These are phyloP conservation scores for Phytopythium sindhum DNA, from an alignment of 352 stramenopile species.

Conservation along the genomic window DNA sequence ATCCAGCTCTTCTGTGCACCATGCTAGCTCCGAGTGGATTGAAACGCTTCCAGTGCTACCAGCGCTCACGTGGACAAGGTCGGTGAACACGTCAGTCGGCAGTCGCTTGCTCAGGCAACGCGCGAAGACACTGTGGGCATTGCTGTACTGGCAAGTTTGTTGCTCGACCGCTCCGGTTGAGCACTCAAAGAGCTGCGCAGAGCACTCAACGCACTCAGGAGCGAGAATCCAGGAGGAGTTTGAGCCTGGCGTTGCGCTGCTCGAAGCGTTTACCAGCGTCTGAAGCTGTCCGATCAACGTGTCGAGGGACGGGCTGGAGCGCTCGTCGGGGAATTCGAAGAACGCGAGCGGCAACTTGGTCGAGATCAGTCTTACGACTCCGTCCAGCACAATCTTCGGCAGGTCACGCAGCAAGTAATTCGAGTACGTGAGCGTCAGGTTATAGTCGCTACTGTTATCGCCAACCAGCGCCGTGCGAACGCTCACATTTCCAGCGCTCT, in stretches of 20 bases:
- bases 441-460: background rate
- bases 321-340: background rate
- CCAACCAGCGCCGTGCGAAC: background rate
- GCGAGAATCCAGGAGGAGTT: slow-evolving; percentile 11
- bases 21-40: background rate
- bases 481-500: background rate
- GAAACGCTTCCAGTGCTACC: background rate
- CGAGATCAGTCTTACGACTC: background rate
- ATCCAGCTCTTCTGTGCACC: background rate
- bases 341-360: background rate
- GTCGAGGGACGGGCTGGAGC: background rate
- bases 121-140: background rate
- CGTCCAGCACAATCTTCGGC: background rate
- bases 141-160: background rate
- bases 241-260: background rate
- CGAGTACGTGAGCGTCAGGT: background rate
- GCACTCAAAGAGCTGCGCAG: background rate
- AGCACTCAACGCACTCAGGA: slow-evolving; percentile 14
- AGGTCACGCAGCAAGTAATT: background rate
- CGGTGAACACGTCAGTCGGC: background rate
- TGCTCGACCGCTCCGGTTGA: background rate
- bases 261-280: background rate
- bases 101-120: background rate
- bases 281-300: background rate
- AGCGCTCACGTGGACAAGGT: background rate